Conservation (phyloP, 2,329 filamentous ascomycete genomes). For the Penicillium paneum region DNA sequence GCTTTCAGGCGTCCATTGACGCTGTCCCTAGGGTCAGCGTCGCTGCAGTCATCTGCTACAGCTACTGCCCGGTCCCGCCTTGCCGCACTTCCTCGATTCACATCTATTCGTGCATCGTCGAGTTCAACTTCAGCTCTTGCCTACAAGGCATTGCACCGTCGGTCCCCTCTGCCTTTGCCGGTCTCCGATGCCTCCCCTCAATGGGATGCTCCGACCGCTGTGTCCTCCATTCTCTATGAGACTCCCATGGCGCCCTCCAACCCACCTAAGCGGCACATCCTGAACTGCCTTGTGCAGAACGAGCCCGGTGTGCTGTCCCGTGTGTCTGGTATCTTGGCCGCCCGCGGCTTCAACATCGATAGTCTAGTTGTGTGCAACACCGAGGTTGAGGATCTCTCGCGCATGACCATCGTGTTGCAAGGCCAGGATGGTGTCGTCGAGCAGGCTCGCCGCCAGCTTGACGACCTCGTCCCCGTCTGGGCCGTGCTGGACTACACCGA, state of each 20-base stretch:
- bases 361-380: conserved; percentile 96
- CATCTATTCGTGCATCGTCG: conserved; percentile 33
- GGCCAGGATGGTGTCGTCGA: conserved; percentile 97
- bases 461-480: conserved; percentile 97
- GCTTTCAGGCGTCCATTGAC: conserved; percentile 40
- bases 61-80: conserved; percentile 29
- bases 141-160: conserved; percentile 94
- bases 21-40: conserved; percentile 33
- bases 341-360: conserved; percentile 98
- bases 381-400: conserved; percentile 91
- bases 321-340: conserved; percentile 92
- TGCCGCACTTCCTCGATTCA: conserved; percentile 31
- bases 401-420: conserved; percentile 97
- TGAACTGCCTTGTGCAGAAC: conserved; percentile 98
- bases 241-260: conserved; percentile 79
- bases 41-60: conserved; percentile 26
- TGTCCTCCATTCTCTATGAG: conserved; percentile 98
- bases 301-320: conserved; percentile 96
- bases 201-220: conserved; percentile 86
- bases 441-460: conserved; percentile 90
- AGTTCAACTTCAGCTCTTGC: conserved; percentile 88
- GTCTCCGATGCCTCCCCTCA: conserved; percentile 71
- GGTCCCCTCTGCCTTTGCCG: conserved; percentile 79
- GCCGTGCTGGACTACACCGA: conserved; percentile 94
- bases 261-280: conserved; percentile 88